phyloP scores from a whole-genome alignment of 2,329 filamentous ascomycete species.

The Lanzia echinophila region DNA sequence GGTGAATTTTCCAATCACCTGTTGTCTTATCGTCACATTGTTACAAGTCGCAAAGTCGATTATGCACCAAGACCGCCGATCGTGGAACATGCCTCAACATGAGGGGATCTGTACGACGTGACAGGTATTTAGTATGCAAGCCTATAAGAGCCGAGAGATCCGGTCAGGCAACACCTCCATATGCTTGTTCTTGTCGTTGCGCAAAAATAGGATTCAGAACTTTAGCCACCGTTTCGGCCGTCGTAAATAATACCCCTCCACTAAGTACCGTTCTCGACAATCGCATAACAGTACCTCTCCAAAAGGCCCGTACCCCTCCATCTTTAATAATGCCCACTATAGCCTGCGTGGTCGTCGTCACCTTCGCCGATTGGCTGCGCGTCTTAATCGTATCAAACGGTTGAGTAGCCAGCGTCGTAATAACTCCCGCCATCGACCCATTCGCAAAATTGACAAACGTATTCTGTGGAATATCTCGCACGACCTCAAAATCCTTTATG shows the following conservation, averaged over 20 bases:
- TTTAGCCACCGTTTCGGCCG: constrained; percentile 15
- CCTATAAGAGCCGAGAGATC: background rate
- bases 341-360: constrained; percentile 50
- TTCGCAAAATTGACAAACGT: constrained; percentile 53
- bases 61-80: background rate
- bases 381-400: constrained; percentile 61
- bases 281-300: constrained; percentile 63
- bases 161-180: background rate
- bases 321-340: constrained; percentile 47
- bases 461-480: constrained; percentile 26
- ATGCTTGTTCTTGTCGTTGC: background rate
- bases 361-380: constrained; percentile 51
- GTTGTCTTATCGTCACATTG: background rate
- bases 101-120: background rate
- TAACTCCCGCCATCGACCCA: constrained; percentile 51
- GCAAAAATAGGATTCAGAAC: constrained; percentile 14
- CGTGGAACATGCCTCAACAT: background rate
- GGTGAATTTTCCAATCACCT: background rate
- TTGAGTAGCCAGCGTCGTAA: constrained; percentile 54
- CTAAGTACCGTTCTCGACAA: constrained; percentile 56
- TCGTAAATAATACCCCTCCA: constrained; percentile 40
- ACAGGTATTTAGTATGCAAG: background rate
- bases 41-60: background rate
- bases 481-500: constrained; percentile 41
- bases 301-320: constrained; percentile 54